phyloP scores from a whole-genome alignment of 2,329 filamentous ascomycete species.

The Hypoxylon sp. region DNA sequence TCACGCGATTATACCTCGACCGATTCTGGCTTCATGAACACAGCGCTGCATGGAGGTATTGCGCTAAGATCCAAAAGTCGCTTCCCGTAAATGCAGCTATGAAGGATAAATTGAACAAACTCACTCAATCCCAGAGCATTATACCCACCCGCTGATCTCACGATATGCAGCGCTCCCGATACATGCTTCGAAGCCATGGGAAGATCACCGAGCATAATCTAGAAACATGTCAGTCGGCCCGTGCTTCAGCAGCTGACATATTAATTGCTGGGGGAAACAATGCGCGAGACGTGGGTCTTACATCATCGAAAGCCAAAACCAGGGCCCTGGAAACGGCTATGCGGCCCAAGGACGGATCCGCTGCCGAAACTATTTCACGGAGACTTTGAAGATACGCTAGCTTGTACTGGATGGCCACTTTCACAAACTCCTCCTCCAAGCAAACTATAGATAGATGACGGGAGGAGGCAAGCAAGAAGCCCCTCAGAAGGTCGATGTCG shows the following conservation, averaged over 20 bases:
- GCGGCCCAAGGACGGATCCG: not conserved
- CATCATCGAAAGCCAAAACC: not conserved
- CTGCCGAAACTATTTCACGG: not conserved
- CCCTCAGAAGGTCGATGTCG: not conserved
- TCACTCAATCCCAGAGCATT: not conserved
- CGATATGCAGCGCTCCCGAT: not conserved
- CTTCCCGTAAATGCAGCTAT: not conserved
- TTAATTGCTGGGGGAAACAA: not conserved
- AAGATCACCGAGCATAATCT: conserved; percentile 4
- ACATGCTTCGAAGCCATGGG: not conserved
- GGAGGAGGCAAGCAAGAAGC: not conserved
- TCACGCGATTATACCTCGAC: not conserved
- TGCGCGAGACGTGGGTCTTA: not conserved
- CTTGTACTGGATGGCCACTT: not conserved
- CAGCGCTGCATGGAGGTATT: not conserved
- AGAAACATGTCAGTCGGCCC: not conserved
- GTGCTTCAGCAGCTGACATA: not conserved
- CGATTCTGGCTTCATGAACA: not conserved
- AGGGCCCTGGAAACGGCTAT: not conserved
- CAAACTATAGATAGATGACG: not conserved
- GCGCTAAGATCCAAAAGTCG: not conserved
- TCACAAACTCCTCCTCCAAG: not conserved
- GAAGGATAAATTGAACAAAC: not conserved
- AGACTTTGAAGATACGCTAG: not conserved
- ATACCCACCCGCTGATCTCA: not conserved